Evolutionary conservation across 352 stramenopile species (phyloP), one percentile per base, ranked within the genome.

Genomic region (Achlya hypogyna): DNA sequence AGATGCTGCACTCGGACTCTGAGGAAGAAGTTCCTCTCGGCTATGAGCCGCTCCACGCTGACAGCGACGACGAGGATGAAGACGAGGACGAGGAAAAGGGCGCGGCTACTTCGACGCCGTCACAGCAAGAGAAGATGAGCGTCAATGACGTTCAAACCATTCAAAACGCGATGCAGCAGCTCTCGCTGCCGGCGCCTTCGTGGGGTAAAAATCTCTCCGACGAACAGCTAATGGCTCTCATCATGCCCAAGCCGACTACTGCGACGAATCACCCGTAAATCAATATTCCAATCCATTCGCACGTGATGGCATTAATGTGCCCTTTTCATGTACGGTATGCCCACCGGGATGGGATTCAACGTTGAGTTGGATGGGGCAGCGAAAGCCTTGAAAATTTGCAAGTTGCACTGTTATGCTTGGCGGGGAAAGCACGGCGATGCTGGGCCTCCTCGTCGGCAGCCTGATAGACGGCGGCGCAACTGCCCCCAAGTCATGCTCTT

Each of bases 81-180:
- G 60, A 67, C 18, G 51, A 67, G 27, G 60, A 35, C 22, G 18
- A 22, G 18, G 31, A 47, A 18, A 45, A 34, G 4, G 35, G 29
- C 5, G 42, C 25, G 9, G 25, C 25, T 31, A 12, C 49, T 31
- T 10, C 6, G 38, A 45, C 38, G n/a, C 38, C 14, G 6, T 9
- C 25, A 20, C 25, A 56, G 31, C 25, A 10, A 31, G 45, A 52
- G 22, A 53, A 65, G 27, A 32, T 67, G 22, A 67, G 10, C 20
- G 60, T 34, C 42, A 67, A 67, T 34, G 60, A 56, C 29, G 49
- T 58, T 23, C 42, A 59, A 22, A 49, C 60, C 4, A 67, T 67
- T 49, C 51, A 67, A 49, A 59, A 52, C n/a, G 60, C 60, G 14
- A 67, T 67, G 60, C 40, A 67, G 38, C 31, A 60, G n/a, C 43